A percentile compares a stretch with the other conserved stretches of the same genome.
Conservation (phyloP, 345 rosid genomes). For the Sisymbrium altissimum region DNA sequence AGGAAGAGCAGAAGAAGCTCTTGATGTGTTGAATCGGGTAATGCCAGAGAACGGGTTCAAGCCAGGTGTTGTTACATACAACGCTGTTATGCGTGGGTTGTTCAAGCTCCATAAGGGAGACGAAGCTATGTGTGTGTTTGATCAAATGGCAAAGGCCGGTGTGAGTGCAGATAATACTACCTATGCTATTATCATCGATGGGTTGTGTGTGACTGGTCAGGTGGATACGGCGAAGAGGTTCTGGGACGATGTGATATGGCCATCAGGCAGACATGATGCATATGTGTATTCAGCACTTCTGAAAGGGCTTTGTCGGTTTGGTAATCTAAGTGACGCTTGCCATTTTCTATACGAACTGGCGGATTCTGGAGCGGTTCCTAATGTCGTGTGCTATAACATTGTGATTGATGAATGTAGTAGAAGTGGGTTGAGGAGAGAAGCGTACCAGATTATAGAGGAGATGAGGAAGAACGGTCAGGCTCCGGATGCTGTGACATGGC, state of each 20-base stretch:
- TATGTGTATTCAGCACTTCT: constrained; percentile 75
- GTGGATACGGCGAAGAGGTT: constrained; percentile 65
- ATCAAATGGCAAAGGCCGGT: constrained; percentile 47
- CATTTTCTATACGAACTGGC: constrained; percentile 77
- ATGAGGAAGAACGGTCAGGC: constrained; percentile 63
- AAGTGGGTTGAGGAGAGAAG: constrained; percentile 70
- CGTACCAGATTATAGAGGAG: constrained; percentile 69
- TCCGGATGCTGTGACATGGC: constrained; percentile 90
- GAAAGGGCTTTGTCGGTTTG: constrained; percentile 63
- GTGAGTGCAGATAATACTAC: constrained; percentile 52
- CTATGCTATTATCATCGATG: constrained; percentile 52
- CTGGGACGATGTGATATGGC: constrained; percentile 83
- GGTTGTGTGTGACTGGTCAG: constrained; percentile 46
- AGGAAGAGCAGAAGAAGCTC: constrained; percentile 62
- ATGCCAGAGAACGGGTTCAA: constrained; percentile 49
- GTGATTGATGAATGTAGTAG: constrained; percentile 71
- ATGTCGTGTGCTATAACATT: constrained; percentile 61
- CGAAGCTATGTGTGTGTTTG: constrained; percentile 54
- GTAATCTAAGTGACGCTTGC: constrained; percentile 55
- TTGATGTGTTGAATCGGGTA: constrained; percentile 42
- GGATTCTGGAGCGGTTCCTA: constrained; percentile 66
- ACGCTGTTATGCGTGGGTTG: constrained; percentile 64
- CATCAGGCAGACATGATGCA: constrained; percentile 65
- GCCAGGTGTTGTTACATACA: constrained; percentile 67
- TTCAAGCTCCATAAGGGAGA: constrained; percentile 44